Percentiles rank a stretch among this genome's conserved stretches.
Conservation (phyloP, 768 basidiomycete species). For the Gloeophyllum trabeum region DNA sequence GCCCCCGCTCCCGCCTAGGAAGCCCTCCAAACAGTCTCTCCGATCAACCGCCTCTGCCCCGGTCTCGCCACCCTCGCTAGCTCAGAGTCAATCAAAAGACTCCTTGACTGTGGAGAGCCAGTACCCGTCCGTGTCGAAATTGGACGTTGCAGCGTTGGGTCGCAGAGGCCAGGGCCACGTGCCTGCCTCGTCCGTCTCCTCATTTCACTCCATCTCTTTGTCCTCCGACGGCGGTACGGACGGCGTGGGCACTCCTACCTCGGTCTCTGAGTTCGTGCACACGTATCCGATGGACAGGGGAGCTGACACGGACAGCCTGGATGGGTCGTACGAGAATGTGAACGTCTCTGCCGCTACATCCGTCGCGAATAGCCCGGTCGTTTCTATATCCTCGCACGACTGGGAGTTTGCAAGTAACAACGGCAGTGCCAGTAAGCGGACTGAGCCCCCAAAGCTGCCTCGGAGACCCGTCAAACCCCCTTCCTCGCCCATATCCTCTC, state of each 20-base stretch:
- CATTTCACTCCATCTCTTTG: slow-evolving; percentile 75
- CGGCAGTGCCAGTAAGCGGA: slow-evolving; percentile 15
- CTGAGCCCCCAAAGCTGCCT: slow-evolving; percentile 18
- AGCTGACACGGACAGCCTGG: slow-evolving; percentile 37
- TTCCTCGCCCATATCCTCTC: slow-evolving; percentile 4
- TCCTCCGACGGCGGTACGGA: slow-evolving; percentile 44
- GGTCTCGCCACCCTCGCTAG: slow-evolving; percentile 17
- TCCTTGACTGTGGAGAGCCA: slow-evolving; percentile 48
- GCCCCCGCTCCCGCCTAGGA: slow-evolving; percentile 60
- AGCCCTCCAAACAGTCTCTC: slow-evolving; percentile 39
- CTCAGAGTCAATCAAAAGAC: slow-evolving; percentile 28
- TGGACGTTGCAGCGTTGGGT: slow-evolving; percentile 23
- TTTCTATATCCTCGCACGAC: too few relatives aligned
- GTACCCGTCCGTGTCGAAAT: slow-evolving; percentile 35
- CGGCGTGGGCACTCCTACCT: slow-evolving; percentile 12
- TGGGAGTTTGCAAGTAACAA: slow-evolving; percentile 6
- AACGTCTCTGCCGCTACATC: slow-evolving; percentile 38
- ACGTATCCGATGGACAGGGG: slow-evolving; percentile 35
- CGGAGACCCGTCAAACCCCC: slow-evolving; percentile 14
- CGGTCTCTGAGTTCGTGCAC: slow-evolving; percentile 10
- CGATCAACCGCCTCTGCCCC: slow-evolving; percentile 20
- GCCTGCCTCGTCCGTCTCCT: slow-evolving; percentile 64
- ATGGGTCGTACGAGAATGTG: slow-evolving; percentile 65
- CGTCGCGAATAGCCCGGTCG: slow-evolving; percentile 18
- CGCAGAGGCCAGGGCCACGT: slow-evolving; percentile 31